Evolutionary conservation across 441 rosid genomes (phyloP).

Genomic region (Pelargonium myrrhifolium): DNA sequence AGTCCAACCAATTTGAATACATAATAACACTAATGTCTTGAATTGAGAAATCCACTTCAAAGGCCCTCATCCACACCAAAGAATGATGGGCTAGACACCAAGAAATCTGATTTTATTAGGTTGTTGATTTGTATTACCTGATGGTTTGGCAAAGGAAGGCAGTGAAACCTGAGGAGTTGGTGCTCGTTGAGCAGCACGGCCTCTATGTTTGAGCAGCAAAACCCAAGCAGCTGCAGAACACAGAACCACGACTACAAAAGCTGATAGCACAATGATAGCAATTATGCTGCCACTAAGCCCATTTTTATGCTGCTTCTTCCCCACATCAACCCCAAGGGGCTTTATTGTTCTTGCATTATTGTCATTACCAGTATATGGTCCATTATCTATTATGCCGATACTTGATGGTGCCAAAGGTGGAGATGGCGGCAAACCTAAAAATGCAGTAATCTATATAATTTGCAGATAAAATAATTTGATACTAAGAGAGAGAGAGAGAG

Average conservation of each 20-base stretch:
- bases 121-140: conserved; percentile 40
- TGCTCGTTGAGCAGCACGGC: conserved; percentile 25
- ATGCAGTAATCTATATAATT: conserved; percentile 13
- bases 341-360: conserved; percentile 56
- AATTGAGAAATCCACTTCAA: not conserved
- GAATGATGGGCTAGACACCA: not conserved
- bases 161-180: conserved; percentile 36
- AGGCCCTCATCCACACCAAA: not conserved
- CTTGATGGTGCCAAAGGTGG: conserved; percentile 65
- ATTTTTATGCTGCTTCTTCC: conserved; percentile 36
- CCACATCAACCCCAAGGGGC: conserved; percentile 79
- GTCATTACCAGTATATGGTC: conserved; percentile 53
- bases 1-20: not conserved
- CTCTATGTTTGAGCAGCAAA: conserved; percentile 46
- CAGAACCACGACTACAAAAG: conserved; percentile 46
- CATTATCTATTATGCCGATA: conserved; percentile 44
- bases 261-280: conserved; percentile 63
- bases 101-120: not conserved
- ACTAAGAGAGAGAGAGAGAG: not conserved
- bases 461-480: not conserved
- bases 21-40: not conserved
- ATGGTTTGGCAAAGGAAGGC: conserved; percentile 55
- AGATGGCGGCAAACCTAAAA: conserved; percentile 75
- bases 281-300: conserved; percentile 51
- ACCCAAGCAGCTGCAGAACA: conserved; percentile 61